These are phyloP conservation scores for Fusarium sp. DNA, from an alignment of 2,329 filamentous ascomycete genomes.

Conservation along the genomic window DNA sequence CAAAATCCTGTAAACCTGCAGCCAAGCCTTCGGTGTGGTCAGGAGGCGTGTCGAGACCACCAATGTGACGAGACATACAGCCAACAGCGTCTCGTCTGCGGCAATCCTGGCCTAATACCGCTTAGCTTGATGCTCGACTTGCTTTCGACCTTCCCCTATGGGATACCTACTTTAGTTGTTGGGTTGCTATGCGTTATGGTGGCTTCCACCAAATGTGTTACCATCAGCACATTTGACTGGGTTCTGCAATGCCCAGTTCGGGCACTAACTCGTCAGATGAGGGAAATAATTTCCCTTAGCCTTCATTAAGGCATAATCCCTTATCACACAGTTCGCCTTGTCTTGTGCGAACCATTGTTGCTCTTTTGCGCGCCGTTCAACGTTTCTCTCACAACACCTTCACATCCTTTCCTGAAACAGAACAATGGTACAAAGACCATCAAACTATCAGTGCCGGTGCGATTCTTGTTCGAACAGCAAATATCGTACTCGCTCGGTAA, in stretches of 20 bases:
- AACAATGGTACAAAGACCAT: background rate
- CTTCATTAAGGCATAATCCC: background rate
- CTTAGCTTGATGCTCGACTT: background rate
- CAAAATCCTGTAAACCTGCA: background rate
- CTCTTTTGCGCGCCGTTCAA: background rate
- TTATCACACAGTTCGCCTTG: background rate
- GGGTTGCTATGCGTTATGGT: background rate
- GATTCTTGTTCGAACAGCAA: background rate
- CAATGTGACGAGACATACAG: conserved; percentile 1
- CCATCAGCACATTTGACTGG: background rate
- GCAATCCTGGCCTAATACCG: background rate
- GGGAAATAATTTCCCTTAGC: background rate
- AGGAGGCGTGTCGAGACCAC: background rate
- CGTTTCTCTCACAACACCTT: background rate
- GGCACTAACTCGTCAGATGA: background rate
- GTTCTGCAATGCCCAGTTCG: too few species aligned
- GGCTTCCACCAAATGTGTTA: background rate
- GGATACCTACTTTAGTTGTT: background rate
- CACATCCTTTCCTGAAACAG: background rate
- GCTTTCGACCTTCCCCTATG: background rate
- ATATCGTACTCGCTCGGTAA: conserved; percentile 7
- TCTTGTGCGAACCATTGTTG: background rate
- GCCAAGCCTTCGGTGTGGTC: background rate
- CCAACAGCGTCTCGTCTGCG: background rate
- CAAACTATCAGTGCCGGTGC: background rate